Evolutionary conservation across 148 eudicot species (phyloP).

Genomic region (Drosera capensis): DNA sequence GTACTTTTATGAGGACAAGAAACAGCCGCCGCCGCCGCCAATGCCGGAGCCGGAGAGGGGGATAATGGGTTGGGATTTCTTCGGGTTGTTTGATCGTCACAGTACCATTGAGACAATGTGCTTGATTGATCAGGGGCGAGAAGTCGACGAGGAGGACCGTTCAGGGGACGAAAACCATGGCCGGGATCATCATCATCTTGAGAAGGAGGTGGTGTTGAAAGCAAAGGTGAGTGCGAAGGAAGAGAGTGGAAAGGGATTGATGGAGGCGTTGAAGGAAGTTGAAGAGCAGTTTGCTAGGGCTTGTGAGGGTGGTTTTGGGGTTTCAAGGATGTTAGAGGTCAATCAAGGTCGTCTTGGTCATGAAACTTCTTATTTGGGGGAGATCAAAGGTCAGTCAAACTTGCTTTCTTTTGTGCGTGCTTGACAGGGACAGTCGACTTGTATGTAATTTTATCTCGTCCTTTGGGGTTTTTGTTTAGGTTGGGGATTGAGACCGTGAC

Average conservation of each 20-base stretch:
- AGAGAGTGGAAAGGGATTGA: slow-evolving; percentile 17
- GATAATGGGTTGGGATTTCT: slow-evolving; percentile 49
- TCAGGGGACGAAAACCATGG: not conserved
- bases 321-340: slow-evolving; percentile 44
- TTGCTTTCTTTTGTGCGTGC: not conserved
- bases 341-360: slow-evolving; percentile 10
- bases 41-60: slow-evolving; percentile 4
- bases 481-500: too few species aligned
- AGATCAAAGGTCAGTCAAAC: slow-evolving; percentile 14
- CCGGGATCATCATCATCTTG: not conserved
- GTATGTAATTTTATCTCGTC: not conserved
- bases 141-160: slow-evolving; percentile 2
- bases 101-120: not conserved
- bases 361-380: slow-evolving; percentile 16
- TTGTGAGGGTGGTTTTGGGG: slow-evolving; percentile 19
- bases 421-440: not conserved
- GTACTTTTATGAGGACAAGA: slow-evolving; percentile 23
- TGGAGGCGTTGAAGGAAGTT: slow-evolving; percentile 34
- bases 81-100: slow-evolving; percentile 15
- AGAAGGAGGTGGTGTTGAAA: slow-evolving; percentile 1
- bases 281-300: slow-evolving; percentile 36
- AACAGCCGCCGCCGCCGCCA: not conserved
- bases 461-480: not conserved
- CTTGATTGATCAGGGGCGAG: slow-evolving; percentile 9
- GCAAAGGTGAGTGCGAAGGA: slow-evolving; percentile 2